Conservation (phyloP, 352 stramenopile species). For the Globisporangium nodosum region DNA sequence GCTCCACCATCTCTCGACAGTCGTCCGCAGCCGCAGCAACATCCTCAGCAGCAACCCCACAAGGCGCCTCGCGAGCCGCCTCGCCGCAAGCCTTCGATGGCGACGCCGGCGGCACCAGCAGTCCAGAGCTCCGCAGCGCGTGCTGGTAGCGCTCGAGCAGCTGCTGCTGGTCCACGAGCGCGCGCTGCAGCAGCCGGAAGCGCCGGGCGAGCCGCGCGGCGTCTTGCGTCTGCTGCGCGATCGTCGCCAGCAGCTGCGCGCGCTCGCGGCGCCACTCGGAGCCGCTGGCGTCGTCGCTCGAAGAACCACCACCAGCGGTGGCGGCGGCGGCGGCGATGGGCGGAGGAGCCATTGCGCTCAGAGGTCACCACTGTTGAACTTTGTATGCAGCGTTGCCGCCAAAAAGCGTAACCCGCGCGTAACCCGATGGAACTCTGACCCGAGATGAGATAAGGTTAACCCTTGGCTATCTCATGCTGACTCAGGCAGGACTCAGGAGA, state of each 20-base stretch:
- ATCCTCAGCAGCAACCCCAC: not conserved
- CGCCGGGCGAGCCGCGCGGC: not conserved
- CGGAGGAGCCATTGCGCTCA: too few species aligned
- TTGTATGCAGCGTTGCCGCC: too few species aligned
- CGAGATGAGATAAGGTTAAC: too few species aligned
- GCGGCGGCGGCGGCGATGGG: too few species aligned
- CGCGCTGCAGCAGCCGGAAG: constrained; percentile 20
- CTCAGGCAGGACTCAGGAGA: too few species aligned
- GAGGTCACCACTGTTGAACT: too few species aligned
- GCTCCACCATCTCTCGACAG: not conserved
- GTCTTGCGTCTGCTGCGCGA: not conserved
- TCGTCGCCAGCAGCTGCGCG: not conserved
- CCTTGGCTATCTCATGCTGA: too few species aligned
- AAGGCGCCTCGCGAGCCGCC: not conserved
- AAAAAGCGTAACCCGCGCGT: too few species aligned
- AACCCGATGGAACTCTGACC: too few species aligned
- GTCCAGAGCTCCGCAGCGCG: constrained; percentile 19
- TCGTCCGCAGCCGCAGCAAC: too few species aligned
- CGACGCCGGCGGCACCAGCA: not conserved
- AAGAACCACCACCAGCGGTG: too few species aligned
- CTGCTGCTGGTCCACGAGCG: constrained; percentile 21
- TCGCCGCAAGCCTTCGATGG: not conserved
- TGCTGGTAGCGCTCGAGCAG: constrained; percentile 58
- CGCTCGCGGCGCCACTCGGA: not conserved
- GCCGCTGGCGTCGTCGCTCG: not conserved